A percentile compares a stretch with the other conserved stretches of the same genome.
Evolutionary conservation across 768 basidiomycete species (phyloP).

Genomic region (Phanerodontia chrysosporium): DNA sequence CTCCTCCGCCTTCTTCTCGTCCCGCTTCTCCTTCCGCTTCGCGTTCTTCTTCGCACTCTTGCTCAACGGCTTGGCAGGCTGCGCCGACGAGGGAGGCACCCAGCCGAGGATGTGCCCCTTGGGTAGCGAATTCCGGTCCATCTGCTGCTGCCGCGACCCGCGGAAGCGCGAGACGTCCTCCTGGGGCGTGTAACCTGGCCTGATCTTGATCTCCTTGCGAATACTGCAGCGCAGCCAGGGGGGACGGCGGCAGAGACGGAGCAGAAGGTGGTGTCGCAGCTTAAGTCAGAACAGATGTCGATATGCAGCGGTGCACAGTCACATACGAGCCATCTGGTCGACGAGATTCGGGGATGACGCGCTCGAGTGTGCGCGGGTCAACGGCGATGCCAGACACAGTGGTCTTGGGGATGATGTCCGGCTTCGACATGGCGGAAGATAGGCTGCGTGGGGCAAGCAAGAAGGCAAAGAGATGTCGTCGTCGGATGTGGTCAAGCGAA

Average conservation of each 20-base stretch:
- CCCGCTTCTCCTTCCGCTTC: constrained; percentile 70
- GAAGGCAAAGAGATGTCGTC: neutral
- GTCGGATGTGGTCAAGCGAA: neutral
- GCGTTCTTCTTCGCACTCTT: constrained; percentile 72
- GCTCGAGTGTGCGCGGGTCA: constrained; percentile 81
- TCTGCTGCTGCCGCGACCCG: constrained; percentile 67
- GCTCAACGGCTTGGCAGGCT: constrained; percentile 30
- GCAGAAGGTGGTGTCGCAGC: neutral
- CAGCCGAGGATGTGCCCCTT: constrained; percentile 85
- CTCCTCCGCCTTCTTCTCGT: constrained; percentile 37
- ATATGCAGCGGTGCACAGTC: neutral
- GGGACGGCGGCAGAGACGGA: neutral
- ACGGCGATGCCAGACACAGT: constrained; percentile 75
- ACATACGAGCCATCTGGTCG: constrained; percentile 84
- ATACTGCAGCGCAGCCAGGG: constrained; percentile 41
- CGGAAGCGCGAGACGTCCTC: constrained; percentile 90
- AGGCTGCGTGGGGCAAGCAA: neutral
- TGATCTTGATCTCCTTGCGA: constrained; percentile 84
- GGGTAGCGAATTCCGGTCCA: constrained; percentile 59
- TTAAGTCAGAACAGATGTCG: neutral
- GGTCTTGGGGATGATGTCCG: constrained; percentile 69
- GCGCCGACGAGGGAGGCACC: constrained; percentile 51
- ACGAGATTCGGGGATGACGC: constrained; percentile 82
- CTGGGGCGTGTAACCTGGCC: constrained; percentile 92
- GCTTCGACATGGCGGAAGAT: constrained; percentile 57